These are phyloP conservation scores for Anisodus acutangulus DNA, from an alignment of 257 asterid species.

Conservation along the genomic window DNA sequence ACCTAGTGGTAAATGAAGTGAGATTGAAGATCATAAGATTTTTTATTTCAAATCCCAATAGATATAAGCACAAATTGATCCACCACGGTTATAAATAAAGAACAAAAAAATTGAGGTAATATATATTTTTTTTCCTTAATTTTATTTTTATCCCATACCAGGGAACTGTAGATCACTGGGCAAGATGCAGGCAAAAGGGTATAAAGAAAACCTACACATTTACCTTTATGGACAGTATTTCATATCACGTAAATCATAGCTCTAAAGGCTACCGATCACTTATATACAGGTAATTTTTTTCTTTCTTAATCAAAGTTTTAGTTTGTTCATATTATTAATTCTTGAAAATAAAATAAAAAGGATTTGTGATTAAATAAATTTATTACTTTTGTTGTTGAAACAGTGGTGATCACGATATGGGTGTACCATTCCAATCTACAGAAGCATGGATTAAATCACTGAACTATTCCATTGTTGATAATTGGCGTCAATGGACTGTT, in stretches of 20 bases:
- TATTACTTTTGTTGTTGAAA: neutral
- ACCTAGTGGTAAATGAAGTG: too few species aligned
- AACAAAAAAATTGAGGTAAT: neutral
- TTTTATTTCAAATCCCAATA: neutral
- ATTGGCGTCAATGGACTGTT: conserved; percentile 56
- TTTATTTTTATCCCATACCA: neutral
- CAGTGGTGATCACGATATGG: conserved; percentile 56
- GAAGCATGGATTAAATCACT: conserved; percentile 56
- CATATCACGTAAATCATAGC: conserved; percentile 27
- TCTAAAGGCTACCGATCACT: conserved; percentile 31
- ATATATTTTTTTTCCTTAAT: neutral
- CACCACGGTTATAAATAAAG: neutral
- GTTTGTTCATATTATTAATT: neutral
- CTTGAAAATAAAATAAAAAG: neutral
- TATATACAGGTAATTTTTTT: conserved; percentile 29
- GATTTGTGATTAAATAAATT: neutral
- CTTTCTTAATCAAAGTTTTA: neutral
- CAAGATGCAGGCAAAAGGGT: conserved; percentile 28
- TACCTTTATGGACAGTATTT: neutral
- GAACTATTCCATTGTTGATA: conserved; percentile 42
- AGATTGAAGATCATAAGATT: too few species aligned
- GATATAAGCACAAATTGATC: too few species aligned
- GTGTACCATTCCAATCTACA: conserved; percentile 46
- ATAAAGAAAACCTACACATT: neutral
- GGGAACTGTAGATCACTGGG: conserved; percentile 33